Evolutionary conservation across 2,329 filamentous ascomycete species (phyloP).

Genomic region (Exophiala aquamarina): DNA sequence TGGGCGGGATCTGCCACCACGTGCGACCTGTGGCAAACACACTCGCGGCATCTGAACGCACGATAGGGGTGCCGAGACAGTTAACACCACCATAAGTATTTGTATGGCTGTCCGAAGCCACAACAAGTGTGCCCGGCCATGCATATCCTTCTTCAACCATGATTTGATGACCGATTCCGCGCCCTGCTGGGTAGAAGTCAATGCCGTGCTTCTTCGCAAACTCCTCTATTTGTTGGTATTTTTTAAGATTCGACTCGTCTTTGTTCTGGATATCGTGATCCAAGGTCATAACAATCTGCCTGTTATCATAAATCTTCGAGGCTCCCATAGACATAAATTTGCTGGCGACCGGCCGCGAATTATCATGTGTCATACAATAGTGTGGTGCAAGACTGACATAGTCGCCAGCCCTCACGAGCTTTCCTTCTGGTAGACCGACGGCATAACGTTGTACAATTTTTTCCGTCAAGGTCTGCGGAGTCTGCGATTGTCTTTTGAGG

Average conservation of each 20-base stretch:
- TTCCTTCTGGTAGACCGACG: slow-evolving; percentile 71
- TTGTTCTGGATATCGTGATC: slow-evolving; percentile 91
- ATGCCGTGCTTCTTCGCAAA: slow-evolving; percentile 79
- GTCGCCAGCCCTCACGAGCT: slow-evolving; percentile 75
- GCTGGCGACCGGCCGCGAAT: slow-evolving; percentile 70
- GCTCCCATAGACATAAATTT: slow-evolving; percentile 86
- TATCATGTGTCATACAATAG: slow-evolving; percentile 84
- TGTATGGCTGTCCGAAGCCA: slow-evolving; percentile 69
- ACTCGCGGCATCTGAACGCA: slow-evolving; percentile 81
- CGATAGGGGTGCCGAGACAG: slow-evolving; percentile 75
- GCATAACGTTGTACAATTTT: slow-evolving; percentile 87
- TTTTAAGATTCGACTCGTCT: slow-evolving; percentile 73
- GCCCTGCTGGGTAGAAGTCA: slow-evolving; percentile 72
- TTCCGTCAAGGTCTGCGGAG: slow-evolving; percentile 80
- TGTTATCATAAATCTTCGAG: slow-evolving; percentile 66
- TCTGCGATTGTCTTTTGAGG: slow-evolving; percentile 57
- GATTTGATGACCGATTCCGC: slow-evolving; percentile 87
- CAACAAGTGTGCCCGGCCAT: slow-evolving; percentile 82
- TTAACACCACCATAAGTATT: slow-evolving; percentile 81
- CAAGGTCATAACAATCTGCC: slow-evolving; percentile 78
- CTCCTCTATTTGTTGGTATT: slow-evolving; percentile 77
- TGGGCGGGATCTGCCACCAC: slow-evolving; percentile 86
- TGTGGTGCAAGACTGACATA: slow-evolving; percentile 75
- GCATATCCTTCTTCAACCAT: slow-evolving; percentile 83
- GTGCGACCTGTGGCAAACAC: slow-evolving; percentile 82